Evolutionary conservation across 139 green algal genomes (phyloP).

Genomic region (Chlorella sp.): DNA sequence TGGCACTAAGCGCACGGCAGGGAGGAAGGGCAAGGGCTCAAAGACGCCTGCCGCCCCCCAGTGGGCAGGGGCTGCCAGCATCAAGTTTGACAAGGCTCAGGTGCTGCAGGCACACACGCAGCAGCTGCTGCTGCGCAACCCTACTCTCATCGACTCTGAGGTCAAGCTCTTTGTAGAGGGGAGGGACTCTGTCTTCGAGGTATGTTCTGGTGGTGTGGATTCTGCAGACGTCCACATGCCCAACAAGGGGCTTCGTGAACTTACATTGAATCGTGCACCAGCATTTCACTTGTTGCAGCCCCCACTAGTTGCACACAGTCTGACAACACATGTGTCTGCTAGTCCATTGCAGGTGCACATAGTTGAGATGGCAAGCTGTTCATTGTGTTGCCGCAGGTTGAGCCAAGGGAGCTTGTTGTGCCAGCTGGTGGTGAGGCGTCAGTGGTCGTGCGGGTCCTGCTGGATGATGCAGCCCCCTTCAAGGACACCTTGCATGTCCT

Average conservation of each 20-base stretch:
- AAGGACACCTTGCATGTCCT: slow-evolving; percentile 72
- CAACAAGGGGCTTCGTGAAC: too few relatives aligned
- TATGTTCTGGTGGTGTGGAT: too few relatives aligned
- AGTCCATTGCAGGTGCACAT: too few relatives aligned
- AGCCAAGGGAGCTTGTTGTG: slow-evolving; percentile 38
- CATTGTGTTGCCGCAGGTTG: too few relatives aligned
- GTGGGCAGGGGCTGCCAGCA: too few relatives aligned
- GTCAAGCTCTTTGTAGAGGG: slow-evolving; percentile 67
- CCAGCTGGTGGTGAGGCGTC: slow-evolving; percentile 27
- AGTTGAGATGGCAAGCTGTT: too few relatives aligned
- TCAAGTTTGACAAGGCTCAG: background rate
- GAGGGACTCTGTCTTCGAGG: slow-evolving; percentile 53
- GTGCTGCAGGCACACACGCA: background rate
- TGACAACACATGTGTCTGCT: too few relatives aligned
- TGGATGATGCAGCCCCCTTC: slow-evolving; percentile 32
- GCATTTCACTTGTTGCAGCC: too few relatives aligned
- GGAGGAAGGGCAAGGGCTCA: background rate
- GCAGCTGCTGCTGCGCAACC: slow-evolving; percentile 47
- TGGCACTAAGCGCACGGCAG: background rate
- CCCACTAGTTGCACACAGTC: too few relatives aligned
- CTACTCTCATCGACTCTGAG: slow-evolving; percentile 53
- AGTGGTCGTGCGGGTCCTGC: slow-evolving; percentile 28
- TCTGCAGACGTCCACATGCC: too few relatives aligned
- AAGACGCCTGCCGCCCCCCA: background rate
- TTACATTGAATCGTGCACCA: too few relatives aligned